Evolutionary conservation across 2,329 filamentous ascomycete species (phyloP), one percentile per base, ranked within the genome.

Genomic region (Fusarium incarnatum): DNA sequence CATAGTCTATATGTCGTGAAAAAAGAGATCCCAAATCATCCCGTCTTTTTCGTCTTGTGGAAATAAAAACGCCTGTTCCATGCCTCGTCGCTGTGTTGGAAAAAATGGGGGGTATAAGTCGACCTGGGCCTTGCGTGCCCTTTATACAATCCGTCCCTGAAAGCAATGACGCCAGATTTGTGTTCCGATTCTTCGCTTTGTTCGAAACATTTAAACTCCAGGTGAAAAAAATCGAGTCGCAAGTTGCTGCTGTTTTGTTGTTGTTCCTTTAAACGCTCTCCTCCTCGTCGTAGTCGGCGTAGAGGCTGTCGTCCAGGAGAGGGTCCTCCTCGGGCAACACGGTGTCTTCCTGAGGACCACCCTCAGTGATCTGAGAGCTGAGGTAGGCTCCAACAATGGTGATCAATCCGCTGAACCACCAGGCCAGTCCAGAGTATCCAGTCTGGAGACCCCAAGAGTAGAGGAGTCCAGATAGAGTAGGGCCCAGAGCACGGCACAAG

Each of bases 331-430:
- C 82, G 16, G 74, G 76, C 41, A 75, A 73, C 69, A 75, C 75
- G 66, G 77, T 81, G 57, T 83, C 80, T 52, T 84, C 81, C 56
- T 82, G 79, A 15, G 79, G 83, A 28, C 84, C 82, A 16, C 86
- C 84, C 75, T 95, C 92, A 37, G 89, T 89, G 80, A 98, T 92
- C 77, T 89, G 89, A 64, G 94, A 85, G 79, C 92, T 93, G 75
- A 96, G 84, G 53, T 92, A 81, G 3, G 91, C 93, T 47, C 94
- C 96, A 16, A 89, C 79, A 13, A 93, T 81, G 34, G 94, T 93
- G 32, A 98, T 89, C 6, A 92, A 75, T 11, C 92, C 93, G 70
- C 91, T 94, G 67, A 90, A 90, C 96, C 96, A 99, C 95, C 96
- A 99, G 1, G 94, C 92, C 34, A 98, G 85, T 22, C 94, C 94